Conservation (phyloP, 2,329 filamentous ascomycete species). For the Pseudogymnoascus destructans region DNA sequence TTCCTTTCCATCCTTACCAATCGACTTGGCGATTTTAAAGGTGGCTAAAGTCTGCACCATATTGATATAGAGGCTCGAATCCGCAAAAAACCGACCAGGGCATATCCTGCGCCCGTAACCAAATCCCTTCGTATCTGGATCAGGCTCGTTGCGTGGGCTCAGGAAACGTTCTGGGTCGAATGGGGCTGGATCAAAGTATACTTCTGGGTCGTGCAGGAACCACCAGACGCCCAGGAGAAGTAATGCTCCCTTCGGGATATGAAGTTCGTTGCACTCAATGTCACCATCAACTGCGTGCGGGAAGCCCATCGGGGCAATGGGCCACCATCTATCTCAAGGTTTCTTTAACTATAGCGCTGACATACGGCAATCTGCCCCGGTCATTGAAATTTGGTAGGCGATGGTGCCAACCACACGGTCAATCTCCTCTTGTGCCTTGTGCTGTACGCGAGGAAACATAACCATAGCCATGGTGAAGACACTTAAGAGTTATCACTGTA, state of each 20-base stretch:
- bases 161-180: constrained; percentile 35
- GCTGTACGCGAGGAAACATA: constrained; percentile 14
- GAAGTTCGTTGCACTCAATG: constrained; percentile 41
- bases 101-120: constrained; percentile 41
- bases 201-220: constrained; percentile 21
- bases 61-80: constrained; percentile 27
- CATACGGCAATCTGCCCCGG: constrained; percentile 30
- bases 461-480: constrained; percentile 14
- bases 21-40: constrained; percentile 25
- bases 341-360: constrained; percentile 36
- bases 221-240: constrained; percentile 6
- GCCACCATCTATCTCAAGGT: constrained; percentile 34
- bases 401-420: constrained; percentile 35
- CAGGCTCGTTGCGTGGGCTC: constrained; percentile 31
- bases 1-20: constrained; percentile 27
- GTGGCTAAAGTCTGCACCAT: constrained; percentile 29
- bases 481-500: constrained; percentile 13
- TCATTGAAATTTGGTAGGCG: constrained; percentile 37
- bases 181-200: constrained; percentile 30
- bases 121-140: constrained; percentile 35
- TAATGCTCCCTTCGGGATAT: constrained; percentile 38
- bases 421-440: constrained; percentile 30
- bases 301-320: constrained; percentile 36
- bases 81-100: constrained; percentile 38
- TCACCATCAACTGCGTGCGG: constrained; percentile 41